Evolutionary conservation across 2,329 filamentous ascomycete genomes (phyloP).

Genomic region (Colletotrichum melonis): DNA sequence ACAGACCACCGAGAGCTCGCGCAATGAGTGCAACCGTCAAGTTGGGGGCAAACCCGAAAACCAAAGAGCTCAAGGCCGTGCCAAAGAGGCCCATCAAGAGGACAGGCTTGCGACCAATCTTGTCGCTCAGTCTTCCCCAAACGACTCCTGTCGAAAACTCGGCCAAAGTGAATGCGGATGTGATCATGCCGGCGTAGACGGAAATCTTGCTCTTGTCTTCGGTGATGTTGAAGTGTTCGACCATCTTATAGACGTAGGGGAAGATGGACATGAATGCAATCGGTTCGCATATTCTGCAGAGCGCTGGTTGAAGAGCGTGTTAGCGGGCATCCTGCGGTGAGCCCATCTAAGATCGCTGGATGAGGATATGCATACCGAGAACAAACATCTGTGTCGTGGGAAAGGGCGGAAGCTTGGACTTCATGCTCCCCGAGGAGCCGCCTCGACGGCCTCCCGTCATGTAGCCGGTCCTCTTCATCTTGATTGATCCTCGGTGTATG

Average conservation of each 20-base stretch:
- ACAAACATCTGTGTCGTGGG: constrained; percentile 62
- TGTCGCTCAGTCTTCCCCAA: constrained; percentile 94
- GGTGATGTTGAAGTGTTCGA: constrained; percentile 89
- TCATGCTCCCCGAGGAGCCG: constrained; percentile 22
- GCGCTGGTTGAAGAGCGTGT: constrained; percentile 63
- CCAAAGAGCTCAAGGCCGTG: constrained; percentile 90
- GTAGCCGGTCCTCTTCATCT: constrained; percentile 35
- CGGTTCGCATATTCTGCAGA: constrained; percentile 96
- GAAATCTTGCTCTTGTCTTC: constrained; percentile 83
- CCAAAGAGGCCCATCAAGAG: constrained; percentile 89
- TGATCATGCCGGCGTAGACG: constrained; percentile 95
- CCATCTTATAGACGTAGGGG: constrained; percentile 98
- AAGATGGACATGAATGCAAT: constrained; percentile 99
- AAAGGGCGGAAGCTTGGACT: constrained; percentile 43
- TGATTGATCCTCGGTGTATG: constrained; percentile 7
- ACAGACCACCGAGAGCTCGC: constrained; percentile 86
- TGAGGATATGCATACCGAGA: constrained; percentile 49
- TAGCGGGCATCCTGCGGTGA: not conserved
- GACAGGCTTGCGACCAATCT: constrained; percentile 91
- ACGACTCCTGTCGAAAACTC: constrained; percentile 93
- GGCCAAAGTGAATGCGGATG: constrained; percentile 93
- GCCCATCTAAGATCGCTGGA: not conserved
- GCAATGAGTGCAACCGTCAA: constrained; percentile 86
- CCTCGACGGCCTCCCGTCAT: constrained; percentile 31
- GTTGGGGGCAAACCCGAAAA: constrained; percentile 90